Percentiles rank a stretch among this genome's conserved stretches.
Conservation (phyloP, 2,329 filamentous ascomycete genomes). For the Dothiorella sarmentorum region DNA sequence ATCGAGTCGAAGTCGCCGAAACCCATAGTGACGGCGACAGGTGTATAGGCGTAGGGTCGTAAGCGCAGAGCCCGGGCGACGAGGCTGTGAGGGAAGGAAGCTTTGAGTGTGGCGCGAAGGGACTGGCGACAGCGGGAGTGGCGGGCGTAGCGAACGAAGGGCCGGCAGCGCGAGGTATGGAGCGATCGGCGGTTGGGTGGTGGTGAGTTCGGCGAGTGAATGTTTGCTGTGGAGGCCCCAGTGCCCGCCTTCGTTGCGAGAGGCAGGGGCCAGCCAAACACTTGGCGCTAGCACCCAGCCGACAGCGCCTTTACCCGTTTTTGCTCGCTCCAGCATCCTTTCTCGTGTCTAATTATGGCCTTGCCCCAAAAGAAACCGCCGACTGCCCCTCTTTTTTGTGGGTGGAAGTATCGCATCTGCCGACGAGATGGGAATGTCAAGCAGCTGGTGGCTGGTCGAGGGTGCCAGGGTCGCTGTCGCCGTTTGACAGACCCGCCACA, state of each 20-base stretch:
- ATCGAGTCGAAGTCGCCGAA: constrained; percentile 89
- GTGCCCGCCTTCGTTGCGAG: constrained; percentile 1
- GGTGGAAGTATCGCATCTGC: not conserved
- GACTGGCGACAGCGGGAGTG: not conserved
- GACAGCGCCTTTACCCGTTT: not conserved
- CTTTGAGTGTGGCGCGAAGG: not conserved
- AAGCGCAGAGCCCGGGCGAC: not conserved
- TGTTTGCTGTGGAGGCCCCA: constrained; percentile 5
- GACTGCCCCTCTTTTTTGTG: not conserved
- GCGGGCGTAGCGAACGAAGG: constrained; percentile 1
- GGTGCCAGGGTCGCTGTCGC: not conserved
- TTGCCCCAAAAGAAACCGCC: not conserved
- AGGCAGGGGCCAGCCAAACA: constrained; percentile 8
- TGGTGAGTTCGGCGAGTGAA: not conserved
- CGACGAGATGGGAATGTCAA: not conserved
- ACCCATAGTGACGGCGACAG: constrained; percentile 58
- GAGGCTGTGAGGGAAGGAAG: not conserved
- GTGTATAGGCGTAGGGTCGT: not conserved
- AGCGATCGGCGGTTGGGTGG: constrained; percentile 7
- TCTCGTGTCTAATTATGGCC: constrained; percentile 12
- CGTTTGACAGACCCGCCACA: not conserved
- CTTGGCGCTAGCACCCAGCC: not conserved
- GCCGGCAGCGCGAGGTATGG: not conserved
- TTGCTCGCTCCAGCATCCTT: not conserved
- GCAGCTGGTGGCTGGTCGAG: not conserved